These are phyloP conservation scores for Cryptosporidium parvum DNA, from an alignment of 169 alveolate genomes.

Conservation along the genomic window DNA sequence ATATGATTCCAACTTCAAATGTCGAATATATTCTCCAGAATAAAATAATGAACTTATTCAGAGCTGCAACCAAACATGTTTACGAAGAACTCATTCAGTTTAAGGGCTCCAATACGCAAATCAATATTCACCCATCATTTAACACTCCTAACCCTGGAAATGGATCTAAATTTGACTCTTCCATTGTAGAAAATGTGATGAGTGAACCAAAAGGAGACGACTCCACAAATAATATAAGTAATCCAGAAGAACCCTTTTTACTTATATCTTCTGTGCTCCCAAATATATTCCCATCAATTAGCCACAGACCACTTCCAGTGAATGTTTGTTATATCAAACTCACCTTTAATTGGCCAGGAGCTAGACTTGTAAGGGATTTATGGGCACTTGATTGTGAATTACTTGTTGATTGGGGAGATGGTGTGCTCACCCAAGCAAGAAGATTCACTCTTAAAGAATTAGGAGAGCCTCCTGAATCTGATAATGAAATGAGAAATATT, in stretches of 20 bases:
- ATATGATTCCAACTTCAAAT: constrained; percentile 53
- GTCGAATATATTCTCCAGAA: constrained; percentile 64
- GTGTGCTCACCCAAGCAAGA: constrained; percentile 80
- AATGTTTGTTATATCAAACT: constrained; percentile 81
- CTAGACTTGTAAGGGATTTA: constrained; percentile 80
- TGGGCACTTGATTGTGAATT: constrained; percentile 81
- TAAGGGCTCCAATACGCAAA: constrained; percentile 16
- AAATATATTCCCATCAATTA: constrained; percentile 63
- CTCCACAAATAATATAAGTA: neutral
- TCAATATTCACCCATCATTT: constrained; percentile 15
- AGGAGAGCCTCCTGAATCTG: constrained; percentile 77
- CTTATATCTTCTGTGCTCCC: constrained; percentile 80
- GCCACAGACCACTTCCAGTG: constrained; percentile 74
- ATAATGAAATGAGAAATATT: constrained; percentile 78
- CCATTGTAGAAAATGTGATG: constrained; percentile 76
- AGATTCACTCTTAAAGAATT: constrained; percentile 80
- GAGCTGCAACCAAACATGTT: constrained; percentile 65
- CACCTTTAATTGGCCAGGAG: constrained; percentile 80
- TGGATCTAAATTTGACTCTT: constrained; percentile 53
- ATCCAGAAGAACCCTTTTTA: constrained; percentile 79
- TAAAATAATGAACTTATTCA: constrained; percentile 53
- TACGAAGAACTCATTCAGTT: constrained; percentile 63
- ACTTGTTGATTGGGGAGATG: constrained; percentile 83
- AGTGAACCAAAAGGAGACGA: constrained; percentile 59
- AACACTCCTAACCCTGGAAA: neutral